Evolutionary conservation across 768 basidiomycete genomes (phyloP).

Genomic region (Mycena latifolia): DNA sequence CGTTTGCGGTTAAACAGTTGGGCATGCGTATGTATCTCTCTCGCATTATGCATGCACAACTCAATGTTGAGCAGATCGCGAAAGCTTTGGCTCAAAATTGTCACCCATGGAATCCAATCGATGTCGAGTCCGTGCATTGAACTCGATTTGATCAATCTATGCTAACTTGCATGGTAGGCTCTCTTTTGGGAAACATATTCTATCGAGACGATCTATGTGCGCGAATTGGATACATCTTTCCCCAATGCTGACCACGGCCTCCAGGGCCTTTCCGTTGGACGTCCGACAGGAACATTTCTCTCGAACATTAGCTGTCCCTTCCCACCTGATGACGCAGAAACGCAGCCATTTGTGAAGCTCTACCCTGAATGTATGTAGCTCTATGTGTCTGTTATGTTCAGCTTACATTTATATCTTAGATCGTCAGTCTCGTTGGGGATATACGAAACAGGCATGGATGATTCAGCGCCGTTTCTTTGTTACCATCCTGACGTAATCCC

Average conservation of each 20-base stretch:
- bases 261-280: constrained; percentile 51
- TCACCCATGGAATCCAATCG: constrained; percentile 40
- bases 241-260: constrained; percentile 4
- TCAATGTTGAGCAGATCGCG: constrained; percentile 23
- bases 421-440: constrained; percentile 31
- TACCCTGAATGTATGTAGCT: constrained; percentile 47
- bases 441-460: constrained; percentile 35
- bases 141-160: constrained; percentile 39
- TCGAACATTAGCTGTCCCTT: constrained; percentile 52
- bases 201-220: constrained; percentile 56
- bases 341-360: constrained; percentile 46
- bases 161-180: constrained; percentile 26
- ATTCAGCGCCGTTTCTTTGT: not conserved
- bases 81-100: constrained; percentile 41
- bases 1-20: constrained; percentile 13
- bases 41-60: not conserved
- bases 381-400: not conserved
- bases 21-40: constrained; percentile 25
- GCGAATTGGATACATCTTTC: constrained; percentile 15
- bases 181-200: constrained; percentile 63
- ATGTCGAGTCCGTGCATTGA: constrained; percentile 10
- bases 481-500: not conserved
- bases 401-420: constrained; percentile 17
- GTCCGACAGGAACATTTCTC: constrained; percentile 49
- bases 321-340: constrained; percentile 48